A percentile compares a stretch with the other conserved stretches of the same genome.
These are phyloP conservation scores for Ustilago hordei DNA, from an alignment of 1,284 basidiomycete species.

Conservation along the genomic window DNA sequence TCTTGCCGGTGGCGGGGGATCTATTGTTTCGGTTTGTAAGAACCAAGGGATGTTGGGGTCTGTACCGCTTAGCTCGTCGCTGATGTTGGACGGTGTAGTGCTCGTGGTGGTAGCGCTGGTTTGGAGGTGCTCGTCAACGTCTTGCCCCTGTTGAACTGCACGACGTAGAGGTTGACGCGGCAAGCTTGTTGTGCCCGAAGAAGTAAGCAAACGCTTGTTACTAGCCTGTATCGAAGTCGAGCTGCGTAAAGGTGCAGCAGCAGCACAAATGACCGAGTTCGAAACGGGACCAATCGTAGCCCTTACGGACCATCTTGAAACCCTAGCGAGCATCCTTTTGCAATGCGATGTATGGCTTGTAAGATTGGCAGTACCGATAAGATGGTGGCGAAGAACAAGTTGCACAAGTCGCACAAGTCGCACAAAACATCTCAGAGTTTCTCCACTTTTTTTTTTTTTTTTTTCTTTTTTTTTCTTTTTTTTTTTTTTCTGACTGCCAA, in stretches of 20 bases:
- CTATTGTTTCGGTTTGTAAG: constrained; percentile 55
- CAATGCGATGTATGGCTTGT: neutral
- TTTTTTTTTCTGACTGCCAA: constrained; percentile 11
- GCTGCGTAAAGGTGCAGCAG: neutral
- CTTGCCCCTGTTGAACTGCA: constrained; percentile 3
- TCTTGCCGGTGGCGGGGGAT: constrained; percentile 17
- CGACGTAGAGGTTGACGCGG: constrained; percentile 28
- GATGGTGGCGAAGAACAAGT: too few species aligned
- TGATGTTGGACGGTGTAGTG: constrained; percentile 16
- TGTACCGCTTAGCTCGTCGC: constrained; percentile 50
- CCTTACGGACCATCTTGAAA: constrained; percentile 25
- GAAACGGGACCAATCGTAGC: constrained; percentile 15
- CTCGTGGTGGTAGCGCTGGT: neutral
- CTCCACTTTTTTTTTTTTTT: constrained; percentile 26
- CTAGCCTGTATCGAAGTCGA: neutral
- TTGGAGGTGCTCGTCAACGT: neutral
- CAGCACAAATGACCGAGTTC: neutral
- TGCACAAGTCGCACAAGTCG: too few species aligned
- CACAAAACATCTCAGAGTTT: constrained; percentile 1
- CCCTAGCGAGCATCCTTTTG: constrained; percentile 28
- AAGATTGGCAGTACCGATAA: too few species aligned
- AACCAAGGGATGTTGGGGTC: constrained; percentile 59
- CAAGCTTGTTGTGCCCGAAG: constrained; percentile 11
- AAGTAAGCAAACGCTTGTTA: constrained; percentile 19
- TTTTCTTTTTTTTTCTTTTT: neutral